Evolutionary conservation across 306 rosid genomes (phyloP), one percentile per base, ranked within the genome.

Genomic region (Gynostemma pentaphyllum): DNA sequence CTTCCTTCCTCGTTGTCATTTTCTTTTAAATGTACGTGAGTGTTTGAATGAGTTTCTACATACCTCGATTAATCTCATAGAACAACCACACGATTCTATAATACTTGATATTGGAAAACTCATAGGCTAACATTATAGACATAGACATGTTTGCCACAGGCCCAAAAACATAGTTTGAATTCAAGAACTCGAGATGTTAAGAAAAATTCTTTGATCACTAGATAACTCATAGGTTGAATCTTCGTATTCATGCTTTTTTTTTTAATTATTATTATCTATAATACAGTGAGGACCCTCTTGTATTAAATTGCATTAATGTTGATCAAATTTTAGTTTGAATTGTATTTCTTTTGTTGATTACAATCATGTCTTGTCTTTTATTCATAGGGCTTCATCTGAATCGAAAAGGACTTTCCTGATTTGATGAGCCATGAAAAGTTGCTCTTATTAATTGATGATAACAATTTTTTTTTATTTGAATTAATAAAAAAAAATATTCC

Each of bases 261-360:
- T 7, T 3, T 32, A 32, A 7, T 32, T 32, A 7, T 7, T 32
- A 32, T 3, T 9, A 36, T 21, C 62, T 55, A 30, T 55, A 21
- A 40, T 55, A 55, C 62, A 55, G 14, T 11, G 4, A 53, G 62
- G 62, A 8, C 62, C 62, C 62, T 55, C 42, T 30, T n/a, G 62
- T 15, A 30, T 55, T 55, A 55, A 55, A 55, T 55, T 30, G 42
- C 22, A 54, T n/a, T 15, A 29, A 54, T 29, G 42, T 1, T 32
- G 3, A n/a, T 37, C 24, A 29, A 55, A 18, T 11, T 55, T 55
- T 16, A 14, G 44, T 8, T 54, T 29, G n/a, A 55, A 55, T 8
- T 55, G 1, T 53, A 53, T 27, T 16, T 53, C 9, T 1, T 53
- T 53, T 1, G 13, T 28, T 11, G 14, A 27, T 24, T 12, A 51